These are phyloP conservation scores for Kwoniella sp. DNA, from an alignment of 768 basidiomycete species.

Conservation along the genomic window DNA sequence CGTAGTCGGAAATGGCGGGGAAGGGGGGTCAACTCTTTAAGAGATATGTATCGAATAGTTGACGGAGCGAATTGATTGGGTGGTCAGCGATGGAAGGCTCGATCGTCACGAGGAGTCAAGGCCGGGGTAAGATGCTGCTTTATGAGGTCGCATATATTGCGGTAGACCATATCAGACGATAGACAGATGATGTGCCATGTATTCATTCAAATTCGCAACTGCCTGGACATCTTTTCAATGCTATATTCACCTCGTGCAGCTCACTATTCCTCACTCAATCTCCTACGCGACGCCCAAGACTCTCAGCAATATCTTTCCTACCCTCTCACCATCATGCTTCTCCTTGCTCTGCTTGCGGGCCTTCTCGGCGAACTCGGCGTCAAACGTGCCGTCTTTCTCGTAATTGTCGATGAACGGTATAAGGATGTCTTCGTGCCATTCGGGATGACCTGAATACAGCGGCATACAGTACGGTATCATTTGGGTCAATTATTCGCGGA, in stretches of 20 bases:
- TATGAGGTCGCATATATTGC: too few relatives aligned
- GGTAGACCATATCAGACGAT: too few relatives aligned
- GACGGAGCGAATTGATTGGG: too few relatives aligned
- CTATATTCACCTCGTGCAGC: not conserved
- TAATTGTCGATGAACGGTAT: slow-evolving; percentile 43
- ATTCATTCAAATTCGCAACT: not conserved
- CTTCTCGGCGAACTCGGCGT: slow-evolving; percentile 34
- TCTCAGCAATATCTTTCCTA: slow-evolving; percentile 34
- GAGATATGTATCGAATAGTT: too few relatives aligned
- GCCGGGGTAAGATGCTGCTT: too few relatives aligned
- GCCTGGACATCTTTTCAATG: not conserved
- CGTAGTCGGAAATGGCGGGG: too few relatives aligned
- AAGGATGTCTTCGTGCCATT: slow-evolving; percentile 48
- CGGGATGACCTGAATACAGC: slow-evolving; percentile 34
- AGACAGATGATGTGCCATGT: too few relatives aligned
- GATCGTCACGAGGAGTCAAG: too few relatives aligned
- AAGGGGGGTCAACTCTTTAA: too few relatives aligned
- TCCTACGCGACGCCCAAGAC: slow-evolving; percentile 39
- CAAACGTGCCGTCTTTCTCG: slow-evolving; percentile 39
- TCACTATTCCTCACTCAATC: not conserved
- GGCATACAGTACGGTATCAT: not conserved
- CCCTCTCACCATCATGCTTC: slow-evolving; percentile 34
- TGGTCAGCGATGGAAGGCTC: too few relatives aligned
- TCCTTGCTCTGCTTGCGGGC: slow-evolving; percentile 30
- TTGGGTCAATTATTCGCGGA: not conserved